Conservation (phyloP, 345 rosid genomes). For the Syzygium aromaticum region DNA sequence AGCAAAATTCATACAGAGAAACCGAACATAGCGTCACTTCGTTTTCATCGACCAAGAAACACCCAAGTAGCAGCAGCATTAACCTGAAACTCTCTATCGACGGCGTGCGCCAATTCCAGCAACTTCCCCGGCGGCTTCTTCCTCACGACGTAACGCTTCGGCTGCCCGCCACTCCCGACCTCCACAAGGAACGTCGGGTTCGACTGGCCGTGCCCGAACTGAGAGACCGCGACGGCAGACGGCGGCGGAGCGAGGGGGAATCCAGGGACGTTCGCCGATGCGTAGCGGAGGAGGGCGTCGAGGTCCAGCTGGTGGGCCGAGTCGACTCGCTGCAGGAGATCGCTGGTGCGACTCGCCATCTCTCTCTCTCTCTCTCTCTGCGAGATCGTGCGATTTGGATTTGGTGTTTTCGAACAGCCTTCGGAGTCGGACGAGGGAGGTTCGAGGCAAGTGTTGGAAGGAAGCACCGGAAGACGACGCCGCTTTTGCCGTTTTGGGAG, state of each 20-base stretch:
- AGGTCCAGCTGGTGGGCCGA: slow-evolving; percentile 42
- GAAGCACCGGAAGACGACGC: not conserved
- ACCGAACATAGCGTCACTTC: not conserved
- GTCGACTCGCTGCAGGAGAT: slow-evolving; percentile 35
- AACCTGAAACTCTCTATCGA: slow-evolving; percentile 83
- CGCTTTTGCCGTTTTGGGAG: not conserved
- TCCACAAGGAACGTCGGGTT: slow-evolving; percentile 79
- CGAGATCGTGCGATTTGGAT: not conserved
- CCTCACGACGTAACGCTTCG: slow-evolving; percentile 82
- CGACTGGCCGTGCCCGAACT: slow-evolving; percentile 96
- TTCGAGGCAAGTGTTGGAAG: not conserved
- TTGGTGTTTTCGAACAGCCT: not conserved
- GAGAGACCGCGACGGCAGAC: slow-evolving; percentile 51
- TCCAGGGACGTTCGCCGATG: slow-evolving; percentile 44
- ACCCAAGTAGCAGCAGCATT: not conserved
- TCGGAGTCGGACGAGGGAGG: not conserved
- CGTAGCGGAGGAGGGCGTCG: slow-evolving; percentile 51
- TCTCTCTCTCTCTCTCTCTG: not conserved
- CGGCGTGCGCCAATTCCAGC: slow-evolving; percentile 87
- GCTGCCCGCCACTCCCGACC: slow-evolving; percentile 32
- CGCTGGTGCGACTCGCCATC: slow-evolving; percentile 59
- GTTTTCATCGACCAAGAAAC: not conserved
- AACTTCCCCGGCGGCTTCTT: slow-evolving; percentile 89
- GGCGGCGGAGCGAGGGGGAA: slow-evolving; percentile 43
- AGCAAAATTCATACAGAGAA: not conserved